phyloP scores from a whole-genome alignment of 805 yeast genomes.

The Nakazawaea ernobii region DNA sequence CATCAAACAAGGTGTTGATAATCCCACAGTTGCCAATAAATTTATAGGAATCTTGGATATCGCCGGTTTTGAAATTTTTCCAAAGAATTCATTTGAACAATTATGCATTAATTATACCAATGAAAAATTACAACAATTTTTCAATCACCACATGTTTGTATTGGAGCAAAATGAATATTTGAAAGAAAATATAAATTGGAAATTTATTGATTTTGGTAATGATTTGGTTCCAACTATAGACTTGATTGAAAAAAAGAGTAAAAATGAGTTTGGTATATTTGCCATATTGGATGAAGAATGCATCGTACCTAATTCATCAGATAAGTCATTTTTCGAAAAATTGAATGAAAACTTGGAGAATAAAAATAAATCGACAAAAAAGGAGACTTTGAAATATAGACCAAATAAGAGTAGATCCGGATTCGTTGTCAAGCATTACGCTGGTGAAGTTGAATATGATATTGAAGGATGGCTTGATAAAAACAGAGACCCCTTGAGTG shows the following conservation, averaged over 20 bases:
- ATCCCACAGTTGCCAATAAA: slow-evolving; percentile 21
- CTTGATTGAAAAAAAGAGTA: slow-evolving; percentile 64
- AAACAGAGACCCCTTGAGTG: slow-evolving; percentile 89
- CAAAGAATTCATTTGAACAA: slow-evolving; percentile 53
- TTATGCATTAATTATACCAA: slow-evolving; percentile 56
- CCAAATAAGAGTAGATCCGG: slow-evolving; percentile 74
- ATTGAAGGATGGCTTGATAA: slow-evolving; percentile 92
- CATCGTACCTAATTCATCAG: slow-evolving; percentile 86
- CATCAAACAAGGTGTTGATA: slow-evolving; percentile 19
- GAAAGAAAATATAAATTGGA: slow-evolving; percentile 56
- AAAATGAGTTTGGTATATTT: slow-evolving; percentile 67
- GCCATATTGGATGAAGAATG: slow-evolving; percentile 92
- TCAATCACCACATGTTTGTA: slow-evolving; percentile 57
- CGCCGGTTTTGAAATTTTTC: slow-evolving; percentile 59
- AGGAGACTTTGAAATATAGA: slow-evolving; percentile 43
- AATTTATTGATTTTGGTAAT: slow-evolving; percentile 87
- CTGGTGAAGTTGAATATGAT: slow-evolving; percentile 92
- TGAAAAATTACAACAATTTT: slow-evolving; percentile 55
- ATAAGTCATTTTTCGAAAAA: slow-evolving; percentile 76
- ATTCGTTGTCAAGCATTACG: slow-evolving; percentile 85
- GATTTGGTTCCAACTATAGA: slow-evolving; percentile 94
- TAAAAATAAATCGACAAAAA: slow-evolving; percentile 20
- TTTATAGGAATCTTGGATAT: slow-evolving; percentile 56
- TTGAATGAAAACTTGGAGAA: slow-evolving; percentile 60
- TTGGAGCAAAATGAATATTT: slow-evolving; percentile 56